These are phyloP conservation scores for Dictyophora rubrovolvata DNA, from an alignment of 768 basidiomycete genomes.

Conservation along the genomic window DNA sequence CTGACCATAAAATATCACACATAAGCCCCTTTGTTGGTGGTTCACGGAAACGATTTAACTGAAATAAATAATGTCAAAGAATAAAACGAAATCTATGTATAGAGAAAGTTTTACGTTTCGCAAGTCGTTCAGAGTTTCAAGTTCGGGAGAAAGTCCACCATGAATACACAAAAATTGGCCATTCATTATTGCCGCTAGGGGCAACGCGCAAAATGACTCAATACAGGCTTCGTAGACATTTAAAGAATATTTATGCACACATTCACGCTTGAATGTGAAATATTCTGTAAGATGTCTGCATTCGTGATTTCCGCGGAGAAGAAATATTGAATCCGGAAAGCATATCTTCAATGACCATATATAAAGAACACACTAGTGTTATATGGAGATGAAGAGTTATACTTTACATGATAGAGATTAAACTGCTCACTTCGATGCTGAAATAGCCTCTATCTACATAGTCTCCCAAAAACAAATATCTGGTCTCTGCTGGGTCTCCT, in stretches of 20 bases:
- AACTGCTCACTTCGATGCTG: constrained; percentile 31
- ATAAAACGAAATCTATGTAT: background rate
- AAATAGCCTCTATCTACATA: constrained; percentile 41
- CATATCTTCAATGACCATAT: constrained; percentile 38
- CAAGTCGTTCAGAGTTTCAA: constrained; percentile 38
- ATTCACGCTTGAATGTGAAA: constrained; percentile 98
- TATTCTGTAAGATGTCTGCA: constrained; percentile 78
- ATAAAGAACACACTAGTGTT: constrained; percentile 33
- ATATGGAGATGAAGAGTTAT: background rate
- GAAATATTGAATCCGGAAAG: constrained; percentile 36
- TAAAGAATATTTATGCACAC: constrained; percentile 47
- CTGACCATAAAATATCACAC: constrained; percentile 43
- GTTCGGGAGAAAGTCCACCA: constrained; percentile 37
- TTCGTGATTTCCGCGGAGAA: constrained; percentile 38
- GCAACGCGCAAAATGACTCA: constrained; percentile 39
- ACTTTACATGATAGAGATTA: background rate
- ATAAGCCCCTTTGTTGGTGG: constrained; percentile 39
- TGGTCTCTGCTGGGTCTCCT: constrained; percentile 34
- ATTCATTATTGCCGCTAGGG: constrained; percentile 42
- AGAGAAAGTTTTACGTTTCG: constrained; percentile 22
- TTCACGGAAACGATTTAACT: constrained; percentile 43
- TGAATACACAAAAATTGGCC: constrained; percentile 46
- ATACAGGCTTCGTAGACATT: constrained; percentile 39
- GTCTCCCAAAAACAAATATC: constrained; percentile 38
- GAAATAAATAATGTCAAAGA: background rate